A percentile compares a stretch with the other conserved stretches of the same genome.
Conservation (phyloP, 345 rosid genomes). For the Salix koriyanagi region DNA sequence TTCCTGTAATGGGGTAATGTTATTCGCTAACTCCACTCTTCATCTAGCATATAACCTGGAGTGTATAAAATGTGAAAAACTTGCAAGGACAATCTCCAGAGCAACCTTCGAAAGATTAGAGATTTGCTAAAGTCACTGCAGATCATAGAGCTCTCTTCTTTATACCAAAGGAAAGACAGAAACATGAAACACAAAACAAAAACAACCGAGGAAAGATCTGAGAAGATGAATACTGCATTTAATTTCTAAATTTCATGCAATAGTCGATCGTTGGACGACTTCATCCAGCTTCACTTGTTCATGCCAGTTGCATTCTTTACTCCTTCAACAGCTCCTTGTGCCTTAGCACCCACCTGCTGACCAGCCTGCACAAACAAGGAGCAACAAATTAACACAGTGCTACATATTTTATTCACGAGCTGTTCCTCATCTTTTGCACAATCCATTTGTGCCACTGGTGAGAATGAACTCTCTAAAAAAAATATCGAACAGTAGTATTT, state of each 20-base stretch:
- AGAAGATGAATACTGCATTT: neutral
- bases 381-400: too few species aligned
- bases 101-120: neutral
- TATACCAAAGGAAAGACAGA: neutral
- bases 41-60: neutral
- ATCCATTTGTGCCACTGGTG: too few species aligned
- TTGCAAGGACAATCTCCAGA: neutral
- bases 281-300: conserved; percentile 13
- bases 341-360: conserved; percentile 48
- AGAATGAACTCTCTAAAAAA: too few species aligned
- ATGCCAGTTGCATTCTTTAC: conserved; percentile 48
- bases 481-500: too few species aligned
- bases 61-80: neutral
- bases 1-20: too few species aligned
- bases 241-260: neutral
- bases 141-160: conserved; percentile 11
- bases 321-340: conserved; percentile 60
- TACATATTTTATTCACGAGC: too few species aligned
- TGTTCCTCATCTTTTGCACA: too few species aligned
- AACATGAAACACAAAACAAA: neutral
- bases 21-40: too few species aligned
- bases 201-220: neutral
- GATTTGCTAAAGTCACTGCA: neutral
- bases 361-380: conserved; percentile 40
- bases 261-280: neutral